These are phyloP conservation scores for Harringtonia aguacate DNA, from an alignment of 2,329 filamentous ascomycete genomes.

Conservation along the genomic window DNA sequence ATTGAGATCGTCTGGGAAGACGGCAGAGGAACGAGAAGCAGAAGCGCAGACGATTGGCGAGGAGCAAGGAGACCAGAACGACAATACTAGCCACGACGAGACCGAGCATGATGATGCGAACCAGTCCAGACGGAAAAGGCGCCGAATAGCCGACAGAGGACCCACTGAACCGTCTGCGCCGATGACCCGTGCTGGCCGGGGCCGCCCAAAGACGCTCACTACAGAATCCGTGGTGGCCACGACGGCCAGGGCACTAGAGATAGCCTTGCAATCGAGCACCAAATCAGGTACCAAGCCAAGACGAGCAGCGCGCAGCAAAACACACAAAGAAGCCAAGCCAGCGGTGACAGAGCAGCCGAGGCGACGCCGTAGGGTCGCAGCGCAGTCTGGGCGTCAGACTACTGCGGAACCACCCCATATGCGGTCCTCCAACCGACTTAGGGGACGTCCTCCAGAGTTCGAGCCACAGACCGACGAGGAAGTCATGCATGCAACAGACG, in stretches of 20 bases:
- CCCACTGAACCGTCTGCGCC: neutral
- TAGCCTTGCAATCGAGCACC: neutral
- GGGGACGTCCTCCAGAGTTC: too few relatives aligned
- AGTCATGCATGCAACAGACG: too few relatives aligned
- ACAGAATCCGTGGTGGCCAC: neutral
- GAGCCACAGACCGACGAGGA: too few relatives aligned
- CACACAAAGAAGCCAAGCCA: too few relatives aligned
- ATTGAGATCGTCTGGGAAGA: too few relatives aligned
- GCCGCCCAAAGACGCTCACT: neutral
- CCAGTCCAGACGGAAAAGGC: neutral
- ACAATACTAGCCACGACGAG: neutral
- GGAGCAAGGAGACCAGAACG: neutral
- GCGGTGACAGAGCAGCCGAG: too few relatives aligned
- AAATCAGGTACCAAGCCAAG: too few relatives aligned
- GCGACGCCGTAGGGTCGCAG: too few relatives aligned
- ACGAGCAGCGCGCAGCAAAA: neutral
- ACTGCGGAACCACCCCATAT: too few relatives aligned
- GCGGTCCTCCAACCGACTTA: too few relatives aligned
- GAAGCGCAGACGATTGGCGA: neutral
- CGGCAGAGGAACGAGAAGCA: neutral
- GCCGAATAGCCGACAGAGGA: neutral
- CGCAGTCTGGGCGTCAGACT: too few relatives aligned
- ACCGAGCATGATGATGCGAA: neutral
- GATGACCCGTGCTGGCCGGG: neutral
- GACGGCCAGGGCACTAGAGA: neutral